phyloP scores from a whole-genome alignment of 192 early-diverging fungal species.

The Backusella tarrabulga region DNA sequence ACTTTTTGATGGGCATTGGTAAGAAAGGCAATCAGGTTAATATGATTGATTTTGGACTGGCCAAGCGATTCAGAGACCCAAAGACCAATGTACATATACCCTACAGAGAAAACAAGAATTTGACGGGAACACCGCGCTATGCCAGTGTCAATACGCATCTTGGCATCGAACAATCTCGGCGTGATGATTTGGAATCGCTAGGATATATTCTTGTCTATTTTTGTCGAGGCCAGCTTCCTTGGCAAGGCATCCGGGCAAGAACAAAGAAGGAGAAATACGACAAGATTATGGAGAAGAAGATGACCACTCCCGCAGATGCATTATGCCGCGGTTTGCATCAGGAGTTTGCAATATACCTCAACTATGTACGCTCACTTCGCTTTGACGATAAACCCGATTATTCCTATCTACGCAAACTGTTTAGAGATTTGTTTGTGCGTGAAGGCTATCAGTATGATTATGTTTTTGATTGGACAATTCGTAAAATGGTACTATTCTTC shows the following conservation, averaged over 20 bases:
- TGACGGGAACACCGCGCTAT: conserved; percentile 90
- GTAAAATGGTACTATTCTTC: conserved; percentile 46
- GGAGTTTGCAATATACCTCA: conserved; percentile 88
- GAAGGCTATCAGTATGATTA: conserved; percentile 86
- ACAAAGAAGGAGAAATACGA: conserved; percentile 96
- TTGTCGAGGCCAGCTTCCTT: conserved; percentile 83
- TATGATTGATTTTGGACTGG: conserved; percentile 89
- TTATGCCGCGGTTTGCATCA: conserved; percentile 81
- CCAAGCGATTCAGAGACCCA: conserved; percentile 86
- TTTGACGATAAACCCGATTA: conserved; percentile 93
- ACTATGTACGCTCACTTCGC: conserved; percentile 81
- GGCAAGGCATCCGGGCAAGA: conserved; percentile 88
- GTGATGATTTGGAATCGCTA: conserved; percentile 88
- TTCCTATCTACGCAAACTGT: conserved; percentile 83
- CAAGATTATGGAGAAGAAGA: conserved; percentile 94
- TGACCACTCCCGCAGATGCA: conserved; percentile 80
- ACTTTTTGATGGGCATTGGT: conserved; percentile 89
- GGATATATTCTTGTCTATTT: conserved; percentile 94
- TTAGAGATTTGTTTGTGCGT: conserved; percentile 82
- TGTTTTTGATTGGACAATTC: conserved; percentile 89
- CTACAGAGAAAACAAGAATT: conserved; percentile 90
- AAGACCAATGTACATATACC: conserved; percentile 85
- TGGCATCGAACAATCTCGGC: conserved; percentile 82
- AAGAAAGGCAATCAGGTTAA: conserved; percentile 85
- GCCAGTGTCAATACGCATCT: conserved; percentile 88